A percentile compares a stretch with the other conserved stretches of the same genome.
Conservation (phyloP, 441 rosid genomes). For the Pelargonium myrrhifolium region DNA sequence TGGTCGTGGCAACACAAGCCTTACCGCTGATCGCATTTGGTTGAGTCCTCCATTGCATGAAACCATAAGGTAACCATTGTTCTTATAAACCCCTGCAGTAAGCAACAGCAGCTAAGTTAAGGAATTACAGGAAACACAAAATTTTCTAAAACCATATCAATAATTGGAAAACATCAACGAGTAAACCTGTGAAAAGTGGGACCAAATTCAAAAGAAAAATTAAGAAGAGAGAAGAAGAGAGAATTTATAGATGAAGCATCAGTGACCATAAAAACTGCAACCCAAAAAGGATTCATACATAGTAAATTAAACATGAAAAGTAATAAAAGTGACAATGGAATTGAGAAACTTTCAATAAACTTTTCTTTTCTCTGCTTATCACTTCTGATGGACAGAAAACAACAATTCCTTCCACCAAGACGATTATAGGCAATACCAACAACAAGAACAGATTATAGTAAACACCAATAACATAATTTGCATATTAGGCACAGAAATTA, state of each 20-base stretch:
- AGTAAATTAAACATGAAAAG: not conserved
- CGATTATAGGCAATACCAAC: no score
- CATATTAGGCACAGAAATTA: not conserved
- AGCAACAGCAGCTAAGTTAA: not conserved
- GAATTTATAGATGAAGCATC: not conserved
- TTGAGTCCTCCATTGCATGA: constrained; percentile 87
- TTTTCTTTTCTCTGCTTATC: not conserved
- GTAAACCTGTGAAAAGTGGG: not conserved
- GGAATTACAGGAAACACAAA: not conserved
- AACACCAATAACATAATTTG: no score
- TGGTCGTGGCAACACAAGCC: constrained; percentile 11
- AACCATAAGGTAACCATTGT: constrained; percentile 66
- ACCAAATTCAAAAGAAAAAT: not conserved
- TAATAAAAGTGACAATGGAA: not conserved
- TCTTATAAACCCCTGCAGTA: constrained; percentile 47
- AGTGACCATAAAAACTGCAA: no score
- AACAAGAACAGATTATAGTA: no score
- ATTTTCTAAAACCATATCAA: not conserved
- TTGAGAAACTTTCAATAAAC: not conserved
- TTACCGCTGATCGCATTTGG: constrained; percentile 78
- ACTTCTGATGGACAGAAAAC: not conserved
- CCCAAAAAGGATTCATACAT: not conserved
- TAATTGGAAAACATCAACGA: not conserved
- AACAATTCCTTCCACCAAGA: no score
- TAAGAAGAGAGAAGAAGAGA: not conserved